Evolutionary conservation across 1,284 basidiomycete species (phyloP).

Genomic region (Calocybe gambosa): DNA sequence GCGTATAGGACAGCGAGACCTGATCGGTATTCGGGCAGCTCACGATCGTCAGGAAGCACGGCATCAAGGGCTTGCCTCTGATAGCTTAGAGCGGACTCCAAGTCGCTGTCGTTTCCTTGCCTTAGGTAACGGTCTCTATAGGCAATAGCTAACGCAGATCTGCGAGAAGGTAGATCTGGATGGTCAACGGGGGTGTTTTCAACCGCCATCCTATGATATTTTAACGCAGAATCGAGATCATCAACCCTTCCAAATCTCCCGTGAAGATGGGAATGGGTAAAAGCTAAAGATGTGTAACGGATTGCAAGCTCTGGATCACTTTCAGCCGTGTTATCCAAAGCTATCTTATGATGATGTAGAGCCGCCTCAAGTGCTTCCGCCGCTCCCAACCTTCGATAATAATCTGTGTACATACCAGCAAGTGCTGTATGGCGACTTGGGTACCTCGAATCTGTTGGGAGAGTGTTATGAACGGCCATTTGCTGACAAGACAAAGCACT

Average conservation of each 20-base stretch:
- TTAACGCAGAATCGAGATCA: constrained; percentile 2
- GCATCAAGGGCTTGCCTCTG: background rate
- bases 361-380: background rate
- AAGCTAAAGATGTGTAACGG: background rate
- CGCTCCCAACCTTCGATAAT: background rate
- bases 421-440: background rate
- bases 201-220: background rate
- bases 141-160: background rate
- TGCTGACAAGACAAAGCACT: background rate
- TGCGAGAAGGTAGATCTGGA: background rate
- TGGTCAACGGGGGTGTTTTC: constrained; percentile 1
- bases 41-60: background rate
- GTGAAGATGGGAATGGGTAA: background rate
- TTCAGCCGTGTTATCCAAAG: background rate
- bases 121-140: background rate
- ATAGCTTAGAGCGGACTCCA: background rate
- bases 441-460: background rate
- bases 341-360: background rate
- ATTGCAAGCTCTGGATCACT: background rate
- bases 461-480: background rate
- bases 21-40: background rate
- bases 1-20: background rate
- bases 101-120: background rate
- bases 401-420: background rate
- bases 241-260: background rate